These are phyloP conservation scores for Penicillium polonicum DNA, from an alignment of 2,329 filamentous ascomycete genomes.

Conservation along the genomic window DNA sequence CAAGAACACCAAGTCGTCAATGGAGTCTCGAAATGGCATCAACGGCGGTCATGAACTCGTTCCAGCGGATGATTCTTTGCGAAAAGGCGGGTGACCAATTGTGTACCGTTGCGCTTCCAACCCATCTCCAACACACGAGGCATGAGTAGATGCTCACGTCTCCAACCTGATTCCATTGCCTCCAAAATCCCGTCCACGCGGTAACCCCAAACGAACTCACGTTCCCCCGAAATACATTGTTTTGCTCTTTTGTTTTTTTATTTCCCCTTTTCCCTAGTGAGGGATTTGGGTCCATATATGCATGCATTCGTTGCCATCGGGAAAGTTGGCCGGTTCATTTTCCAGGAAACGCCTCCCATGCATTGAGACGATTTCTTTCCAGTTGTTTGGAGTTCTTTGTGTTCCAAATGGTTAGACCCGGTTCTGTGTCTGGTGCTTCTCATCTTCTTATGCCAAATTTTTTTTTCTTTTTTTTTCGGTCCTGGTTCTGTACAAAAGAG, in stretches of 20 bases:
- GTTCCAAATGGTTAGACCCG: slow-evolving; percentile 18
- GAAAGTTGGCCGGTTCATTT: slow-evolving; percentile 10
- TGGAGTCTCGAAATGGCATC: slow-evolving; percentile 32
- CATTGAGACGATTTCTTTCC: slow-evolving; percentile 10
- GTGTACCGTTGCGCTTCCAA: neutral
- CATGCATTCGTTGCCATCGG: slow-evolving; percentile 11
- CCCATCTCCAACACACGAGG: neutral
- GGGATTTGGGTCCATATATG: slow-evolving; percentile 11
- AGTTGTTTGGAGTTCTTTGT: slow-evolving; percentile 21
- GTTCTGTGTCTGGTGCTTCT: slow-evolving; percentile 7
- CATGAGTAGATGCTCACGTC: neutral
- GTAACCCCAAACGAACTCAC: slow-evolving; percentile 2
- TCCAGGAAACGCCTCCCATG: slow-evolving; percentile 6
- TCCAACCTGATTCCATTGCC: neutral
- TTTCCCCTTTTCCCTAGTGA: neutral
- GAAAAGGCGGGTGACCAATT: slow-evolving; percentile 46
- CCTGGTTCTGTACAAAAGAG: slow-evolving; percentile 25
- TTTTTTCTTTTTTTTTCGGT: slow-evolving; percentile 15
- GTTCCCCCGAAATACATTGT: slow-evolving; percentile 6
- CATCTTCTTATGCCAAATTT: slow-evolving; percentile 19
- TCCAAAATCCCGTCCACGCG: neutral
- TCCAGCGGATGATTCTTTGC: slow-evolving; percentile 44
- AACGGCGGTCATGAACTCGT: slow-evolving; percentile 38
- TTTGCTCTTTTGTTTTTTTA: slow-evolving; percentile 3
- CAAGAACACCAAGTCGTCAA: slow-evolving; percentile 36